Conservation (phyloP, 345 rosid species). For the Excoecaria agallocha region DNA sequence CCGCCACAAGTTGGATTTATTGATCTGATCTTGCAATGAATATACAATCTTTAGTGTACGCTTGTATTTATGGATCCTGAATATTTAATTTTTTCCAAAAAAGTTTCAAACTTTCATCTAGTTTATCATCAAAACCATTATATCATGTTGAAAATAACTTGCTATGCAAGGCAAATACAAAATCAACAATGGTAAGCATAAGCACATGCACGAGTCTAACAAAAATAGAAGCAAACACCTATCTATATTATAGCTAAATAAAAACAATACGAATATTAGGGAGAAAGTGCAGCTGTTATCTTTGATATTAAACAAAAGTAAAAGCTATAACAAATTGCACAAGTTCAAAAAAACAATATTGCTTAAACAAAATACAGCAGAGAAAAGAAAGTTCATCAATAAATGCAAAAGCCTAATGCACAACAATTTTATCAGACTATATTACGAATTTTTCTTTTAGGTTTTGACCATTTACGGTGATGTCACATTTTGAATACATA, state of each 20-base stretch:
- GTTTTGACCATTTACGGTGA: neutral
- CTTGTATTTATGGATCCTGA: too few species aligned
- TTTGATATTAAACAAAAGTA: too few species aligned
- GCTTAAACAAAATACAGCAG: neutral
- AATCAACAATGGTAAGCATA: neutral
- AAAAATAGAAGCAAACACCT: neutral
- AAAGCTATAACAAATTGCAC: too few species aligned
- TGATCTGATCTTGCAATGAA: too few species aligned
- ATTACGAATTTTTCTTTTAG: neutral
- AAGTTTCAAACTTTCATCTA: too few species aligned
- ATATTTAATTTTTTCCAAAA: too few species aligned
- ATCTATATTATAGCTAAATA: too few species aligned
- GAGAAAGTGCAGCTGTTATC: too few species aligned
- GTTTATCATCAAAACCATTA: neutral
- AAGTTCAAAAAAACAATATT: neutral
- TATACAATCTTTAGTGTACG: too few species aligned
- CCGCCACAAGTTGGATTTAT: too few species aligned
- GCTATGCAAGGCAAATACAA: neutral
- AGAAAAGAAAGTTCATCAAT: neutral
- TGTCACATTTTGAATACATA: too few species aligned
- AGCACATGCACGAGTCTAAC: neutral
- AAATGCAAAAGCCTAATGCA: neutral
- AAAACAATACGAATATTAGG: too few species aligned
- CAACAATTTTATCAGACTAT: neutral
- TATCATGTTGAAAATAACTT: neutral